Base-by-base conservation (phyloP, 345 rosid species). In the Cardamine chenopodiifolia region DNA sequence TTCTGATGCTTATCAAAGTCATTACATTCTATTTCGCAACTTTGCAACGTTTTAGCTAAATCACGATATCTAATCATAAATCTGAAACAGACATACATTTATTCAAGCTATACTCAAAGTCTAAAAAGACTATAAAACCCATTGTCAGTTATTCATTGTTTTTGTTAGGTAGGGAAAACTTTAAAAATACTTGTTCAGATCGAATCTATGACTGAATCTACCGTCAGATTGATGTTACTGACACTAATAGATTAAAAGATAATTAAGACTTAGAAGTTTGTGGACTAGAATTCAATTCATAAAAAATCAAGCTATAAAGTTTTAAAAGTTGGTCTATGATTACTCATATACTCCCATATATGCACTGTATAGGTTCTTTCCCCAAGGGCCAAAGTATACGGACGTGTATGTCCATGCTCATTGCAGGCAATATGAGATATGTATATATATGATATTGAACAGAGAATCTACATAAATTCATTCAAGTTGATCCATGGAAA, bases 391-490 rank as follows among this genome's bases (percentile, higher is more conserved):
- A 25, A 42, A 45, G 8, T 57, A 45, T 58, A 7, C 10, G 25
- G 34, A 70, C 10, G 12, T 60, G 11, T 53, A 73, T 31, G 57
- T 55, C 42, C 42, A 47, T 53, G 22, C 45, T 54, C 28, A 35
- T 45, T 54, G 50, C 22, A 52, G 59, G 52, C 10, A 25, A 63
- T 56, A 77, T 19, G 47, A 77, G 40, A 31, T 28, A 44, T 53
- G 64, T 76, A 45, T 76, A 37, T 59, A 40, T 74, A 13, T 26
- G 32, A 53, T 72, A 64, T 65, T 26, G 47, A 57, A 35, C 71
- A 70, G 47, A 55, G 66, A 55, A 71, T 70, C 71, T 70, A 76
- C 71, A 70, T 47, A 54, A 76, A 70, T 54, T 54, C 75, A 35
- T 63, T 54, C 59, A 39, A 47, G 26, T 19, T 63, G 23, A 37